Percentiles rank a stretch among this genome's conserved stretches.
Evolutionary conservation across 2,329 filamentous ascomycete species (phyloP).

Genomic region (Colletotrichum sp.): DNA sequence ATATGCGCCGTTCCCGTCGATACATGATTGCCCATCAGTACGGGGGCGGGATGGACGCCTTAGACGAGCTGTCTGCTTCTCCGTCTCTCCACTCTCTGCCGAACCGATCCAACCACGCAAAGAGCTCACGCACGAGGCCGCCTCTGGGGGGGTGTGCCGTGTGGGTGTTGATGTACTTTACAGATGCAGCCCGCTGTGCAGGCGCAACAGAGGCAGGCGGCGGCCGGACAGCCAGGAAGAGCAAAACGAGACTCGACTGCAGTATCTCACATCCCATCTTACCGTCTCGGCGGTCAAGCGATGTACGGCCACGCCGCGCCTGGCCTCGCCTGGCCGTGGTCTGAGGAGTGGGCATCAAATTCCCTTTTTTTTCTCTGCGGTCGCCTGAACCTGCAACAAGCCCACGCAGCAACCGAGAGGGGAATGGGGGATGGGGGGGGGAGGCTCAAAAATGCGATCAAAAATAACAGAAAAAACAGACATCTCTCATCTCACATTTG

Average conservation of each 20-base stretch:
- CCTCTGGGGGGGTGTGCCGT: not conserved
- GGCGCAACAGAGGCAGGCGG: not conserved
- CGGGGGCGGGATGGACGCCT: not conserved
- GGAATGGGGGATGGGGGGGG: not conserved
- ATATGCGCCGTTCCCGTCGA: not conserved
- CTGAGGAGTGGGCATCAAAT: not conserved
- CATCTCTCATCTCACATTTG: not conserved
- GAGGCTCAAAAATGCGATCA: not conserved
- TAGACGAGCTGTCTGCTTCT: not conserved
- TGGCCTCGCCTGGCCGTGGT: not conserved
- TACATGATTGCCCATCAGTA: not conserved
- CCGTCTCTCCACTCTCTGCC: not conserved
- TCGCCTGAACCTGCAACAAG: not conserved
- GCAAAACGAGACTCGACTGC: not conserved
- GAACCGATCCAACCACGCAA: not conserved
- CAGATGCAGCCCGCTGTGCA: not conserved
- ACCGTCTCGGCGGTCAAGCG: not conserved
- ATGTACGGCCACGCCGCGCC: not conserved
- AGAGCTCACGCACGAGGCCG: not conserved
- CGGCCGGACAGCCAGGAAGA: not conserved
- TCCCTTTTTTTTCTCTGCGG: not conserved
- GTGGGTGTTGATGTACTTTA: not conserved
- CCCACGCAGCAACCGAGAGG: not conserved
- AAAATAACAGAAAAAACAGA: not conserved
- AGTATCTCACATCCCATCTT: not conserved